Conservation (phyloP, 345 rosid genomes). For the Gynandropsis gynandra region DNA sequence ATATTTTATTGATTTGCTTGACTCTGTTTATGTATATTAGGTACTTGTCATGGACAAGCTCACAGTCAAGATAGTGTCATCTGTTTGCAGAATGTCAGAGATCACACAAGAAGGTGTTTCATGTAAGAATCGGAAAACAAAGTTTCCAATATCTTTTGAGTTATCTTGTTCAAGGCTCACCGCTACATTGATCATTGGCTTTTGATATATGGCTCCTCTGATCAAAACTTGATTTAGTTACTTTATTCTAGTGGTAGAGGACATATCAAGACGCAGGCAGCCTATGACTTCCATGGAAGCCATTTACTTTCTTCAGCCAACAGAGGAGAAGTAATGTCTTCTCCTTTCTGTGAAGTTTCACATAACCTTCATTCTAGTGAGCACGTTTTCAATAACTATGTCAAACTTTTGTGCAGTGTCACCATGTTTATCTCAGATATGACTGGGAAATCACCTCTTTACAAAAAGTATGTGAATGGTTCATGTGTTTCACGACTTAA, state of each 20-base stretch:
- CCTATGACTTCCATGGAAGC: conserved; percentile 89
- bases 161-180: background rate
- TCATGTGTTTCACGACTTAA: conserved; percentile 1
- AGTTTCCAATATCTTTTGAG: no score
- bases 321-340: conserved; percentile 64
- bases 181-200: background rate
- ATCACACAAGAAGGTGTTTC: conserved; percentile 91
- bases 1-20: background rate
- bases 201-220: background rate
- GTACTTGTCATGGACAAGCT: conserved; percentile 92
- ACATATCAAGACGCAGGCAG: conserved; percentile 73
- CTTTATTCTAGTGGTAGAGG: conserved; percentile 74
- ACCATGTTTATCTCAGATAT: conserved; percentile 82
- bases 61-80: conserved; percentile 85
- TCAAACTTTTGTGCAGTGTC: conserved; percentile 40
- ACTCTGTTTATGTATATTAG: conserved; percentile 30
- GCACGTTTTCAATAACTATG: background rate
- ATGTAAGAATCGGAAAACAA: conserved; percentile 39
- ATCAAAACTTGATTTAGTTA: background rate
- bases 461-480: conserved; percentile 64
- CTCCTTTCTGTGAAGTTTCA: background rate
- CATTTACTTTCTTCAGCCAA: conserved; percentile 86
- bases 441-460: conserved; percentile 80
- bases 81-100: conserved; percentile 86
- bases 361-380: conserved; percentile 5